Percentiles rank a stretch among this genome's conserved stretches.
These are phyloP conservation scores for Schizophyllum commune DNA, from an alignment of 1,284 basidiomycete species.

Conservation along the genomic window DNA sequence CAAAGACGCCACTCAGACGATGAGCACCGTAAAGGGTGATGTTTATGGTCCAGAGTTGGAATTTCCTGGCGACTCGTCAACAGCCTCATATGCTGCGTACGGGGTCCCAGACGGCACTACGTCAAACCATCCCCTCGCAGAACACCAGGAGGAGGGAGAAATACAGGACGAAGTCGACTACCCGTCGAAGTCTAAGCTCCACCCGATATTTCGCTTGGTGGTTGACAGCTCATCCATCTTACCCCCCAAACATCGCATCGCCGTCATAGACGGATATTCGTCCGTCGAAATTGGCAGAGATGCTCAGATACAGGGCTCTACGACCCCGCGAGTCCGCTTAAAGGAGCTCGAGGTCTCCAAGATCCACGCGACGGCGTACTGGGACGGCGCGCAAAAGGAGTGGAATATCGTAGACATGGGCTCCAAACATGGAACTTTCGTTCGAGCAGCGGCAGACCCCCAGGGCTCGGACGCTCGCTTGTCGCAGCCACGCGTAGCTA, in stretches of 20 bases:
- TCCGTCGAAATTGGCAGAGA: conserved; percentile 70
- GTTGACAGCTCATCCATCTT: conserved; percentile 46
- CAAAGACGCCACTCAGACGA: neutral
- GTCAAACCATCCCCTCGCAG: neutral
- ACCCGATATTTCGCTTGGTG: conserved; percentile 45
- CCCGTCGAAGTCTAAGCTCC: too few relatives aligned
- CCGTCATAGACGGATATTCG: conserved; percentile 51
- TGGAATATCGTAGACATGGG: conserved; percentile 79
- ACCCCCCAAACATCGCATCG: conserved; percentile 41
- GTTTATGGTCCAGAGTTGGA: neutral
- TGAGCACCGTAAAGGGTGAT: neutral
- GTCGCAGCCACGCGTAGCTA: conserved; percentile 56
- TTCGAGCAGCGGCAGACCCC: conserved; percentile 24
- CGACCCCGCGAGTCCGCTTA: conserved; percentile 54
- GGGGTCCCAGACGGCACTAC: neutral
- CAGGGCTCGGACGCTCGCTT: conserved; percentile 32
- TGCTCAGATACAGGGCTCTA: conserved; percentile 31
- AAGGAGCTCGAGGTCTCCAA: conserved; percentile 80
- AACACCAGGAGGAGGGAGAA: neutral
- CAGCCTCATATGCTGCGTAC: neutral
- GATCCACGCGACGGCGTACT: conserved; percentile 65
- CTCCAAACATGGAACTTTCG: conserved; percentile 71
- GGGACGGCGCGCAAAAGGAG: conserved; percentile 42
- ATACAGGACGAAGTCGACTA: conserved; percentile 8
- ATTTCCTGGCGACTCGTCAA: neutral